Percentiles rank a stretch among this genome's conserved stretches.
These are phyloP conservation scores for Penicillium bialowiezense DNA, from an alignment of 495 filamentous ascomycete species.

Conservation along the genomic window DNA sequence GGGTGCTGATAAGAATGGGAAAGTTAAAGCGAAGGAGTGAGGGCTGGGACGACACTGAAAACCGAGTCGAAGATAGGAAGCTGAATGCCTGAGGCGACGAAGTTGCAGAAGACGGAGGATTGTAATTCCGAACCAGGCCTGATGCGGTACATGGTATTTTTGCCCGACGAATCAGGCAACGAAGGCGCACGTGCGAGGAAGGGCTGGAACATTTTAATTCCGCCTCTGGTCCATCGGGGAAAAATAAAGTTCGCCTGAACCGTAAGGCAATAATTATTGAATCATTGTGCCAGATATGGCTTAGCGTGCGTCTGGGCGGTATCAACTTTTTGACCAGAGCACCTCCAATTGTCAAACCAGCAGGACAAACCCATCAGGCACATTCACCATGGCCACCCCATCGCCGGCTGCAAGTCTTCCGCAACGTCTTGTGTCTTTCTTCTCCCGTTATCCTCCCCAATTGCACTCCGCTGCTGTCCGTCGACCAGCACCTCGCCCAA, in stretches of 20 bases:
- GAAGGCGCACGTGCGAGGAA: background rate
- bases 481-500: constrained; percentile 33
- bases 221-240: no score
- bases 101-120: background rate
- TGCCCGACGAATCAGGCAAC: background rate
- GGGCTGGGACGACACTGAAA: constrained; percentile 14
- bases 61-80: constrained; percentile 14
- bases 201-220: no score
- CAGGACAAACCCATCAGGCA: background rate
- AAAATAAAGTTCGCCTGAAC: background rate
- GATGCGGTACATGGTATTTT: background rate
- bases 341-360: background rate
- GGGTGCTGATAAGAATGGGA: constrained; percentile 17
- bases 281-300: background rate
- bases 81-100: constrained; percentile 1
- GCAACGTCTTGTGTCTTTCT: constrained; percentile 75
- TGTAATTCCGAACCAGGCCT: no score
- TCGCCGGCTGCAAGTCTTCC: constrained; percentile 43
- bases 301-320: constrained; percentile 2
- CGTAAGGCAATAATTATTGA: background rate
- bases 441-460: constrained; percentile 80
- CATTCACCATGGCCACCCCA: constrained; percentile 27
- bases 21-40: background rate
- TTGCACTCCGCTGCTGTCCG: constrained; percentile 40
- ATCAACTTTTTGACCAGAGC: constrained; percentile 19